Evolutionary conservation across 495 filamentous ascomycete species (phyloP).

Genomic region (Monascus purpureus): DNA sequence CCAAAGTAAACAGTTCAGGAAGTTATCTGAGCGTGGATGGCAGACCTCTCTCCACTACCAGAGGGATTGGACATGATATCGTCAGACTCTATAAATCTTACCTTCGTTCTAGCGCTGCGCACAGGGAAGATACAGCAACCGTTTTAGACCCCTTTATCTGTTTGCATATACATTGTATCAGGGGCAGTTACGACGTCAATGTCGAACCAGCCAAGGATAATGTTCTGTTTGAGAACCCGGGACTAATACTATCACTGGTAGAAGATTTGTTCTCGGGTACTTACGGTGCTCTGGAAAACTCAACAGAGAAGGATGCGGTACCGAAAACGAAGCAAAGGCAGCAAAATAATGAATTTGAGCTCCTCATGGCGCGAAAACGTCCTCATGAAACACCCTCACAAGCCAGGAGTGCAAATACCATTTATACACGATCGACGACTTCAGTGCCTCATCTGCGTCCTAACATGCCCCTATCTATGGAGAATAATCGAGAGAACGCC

Average conservation of each 20-base stretch:
- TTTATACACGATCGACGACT: background rate
- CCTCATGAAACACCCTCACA: background rate
- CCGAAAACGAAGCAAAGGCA: conserved; percentile 1
- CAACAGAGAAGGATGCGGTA: conserved; percentile 1
- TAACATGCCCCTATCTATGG: background rate
- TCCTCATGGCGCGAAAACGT: conserved; percentile 13
- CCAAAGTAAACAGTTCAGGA: conserved; percentile 42
- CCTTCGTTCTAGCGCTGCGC: conserved; percentile 25
- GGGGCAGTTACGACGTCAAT: conserved; percentile 70
- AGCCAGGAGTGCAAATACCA: background rate
- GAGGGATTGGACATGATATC: conserved; percentile 56
- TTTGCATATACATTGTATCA: conserved; percentile 57
- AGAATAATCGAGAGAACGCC: background rate
- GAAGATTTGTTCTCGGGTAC: conserved; percentile 39
- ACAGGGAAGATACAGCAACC: conserved; percentile 7
- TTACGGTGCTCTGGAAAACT: conserved; percentile 33
- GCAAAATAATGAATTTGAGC: conserved; percentile 5
- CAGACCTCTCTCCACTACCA: conserved; percentile 50
- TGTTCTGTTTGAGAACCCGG: conserved; percentile 57
- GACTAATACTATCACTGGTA: conserved; percentile 34
- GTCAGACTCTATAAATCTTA: conserved; percentile 44
- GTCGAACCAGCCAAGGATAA: conserved; percentile 87
- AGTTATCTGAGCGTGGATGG: conserved; percentile 66
- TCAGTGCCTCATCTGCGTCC: background rate
- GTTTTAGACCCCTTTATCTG: conserved; percentile 56